Conservation (phyloP, 495 filamentous ascomycete species). For the Astrothelium subdiscretum region DNA sequence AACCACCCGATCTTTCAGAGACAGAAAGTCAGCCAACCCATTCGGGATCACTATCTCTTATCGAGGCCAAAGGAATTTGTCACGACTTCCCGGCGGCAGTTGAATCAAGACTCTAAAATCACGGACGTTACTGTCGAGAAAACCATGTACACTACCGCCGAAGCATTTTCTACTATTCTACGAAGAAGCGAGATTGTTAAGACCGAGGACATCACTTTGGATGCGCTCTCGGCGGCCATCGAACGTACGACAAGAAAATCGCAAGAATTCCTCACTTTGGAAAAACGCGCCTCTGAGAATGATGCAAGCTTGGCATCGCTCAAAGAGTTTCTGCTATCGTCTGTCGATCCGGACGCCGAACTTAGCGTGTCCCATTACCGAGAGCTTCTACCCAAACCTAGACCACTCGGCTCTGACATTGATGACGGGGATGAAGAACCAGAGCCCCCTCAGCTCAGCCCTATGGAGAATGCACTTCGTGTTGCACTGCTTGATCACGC, state of each 20-base stretch:
- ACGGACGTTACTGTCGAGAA: slow-evolving; percentile 75
- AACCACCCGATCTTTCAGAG: slow-evolving; percentile 80
- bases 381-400: slow-evolving; percentile 44
- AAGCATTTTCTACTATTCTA: slow-evolving; percentile 84
- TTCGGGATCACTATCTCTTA: slow-evolving; percentile 74
- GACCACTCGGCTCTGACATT: slow-evolving; percentile 26
- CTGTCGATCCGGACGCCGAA: slow-evolving; percentile 55
- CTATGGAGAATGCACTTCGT: slow-evolving; percentile 71
- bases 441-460: slow-evolving; percentile 41
- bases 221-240: slow-evolving; percentile 74
- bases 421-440: slow-evolving; percentile 38
- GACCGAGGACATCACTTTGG: slow-evolving; percentile 51
- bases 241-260: slow-evolving; percentile 90
- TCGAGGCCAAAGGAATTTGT: slow-evolving; percentile 63
- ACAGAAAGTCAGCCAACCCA: slow-evolving; percentile 65
- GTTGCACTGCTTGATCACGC: slow-evolving; percentile 85
- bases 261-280: slow-evolving; percentile 62
- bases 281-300: slow-evolving; percentile 63
- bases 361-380: slow-evolving; percentile 66
- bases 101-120: slow-evolving; percentile 44
- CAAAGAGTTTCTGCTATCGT: slow-evolving; percentile 60
- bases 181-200: slow-evolving; percentile 74
- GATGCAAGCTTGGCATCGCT: slow-evolving; percentile 43
- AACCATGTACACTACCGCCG: slow-evolving; percentile 69
- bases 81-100: slow-evolving; percentile 54